Evolutionary conservation across 2,329 filamentous ascomycete genomes (phyloP), one percentile per base, ranked within the genome.

Genomic region (Eutypa lata): DNA sequence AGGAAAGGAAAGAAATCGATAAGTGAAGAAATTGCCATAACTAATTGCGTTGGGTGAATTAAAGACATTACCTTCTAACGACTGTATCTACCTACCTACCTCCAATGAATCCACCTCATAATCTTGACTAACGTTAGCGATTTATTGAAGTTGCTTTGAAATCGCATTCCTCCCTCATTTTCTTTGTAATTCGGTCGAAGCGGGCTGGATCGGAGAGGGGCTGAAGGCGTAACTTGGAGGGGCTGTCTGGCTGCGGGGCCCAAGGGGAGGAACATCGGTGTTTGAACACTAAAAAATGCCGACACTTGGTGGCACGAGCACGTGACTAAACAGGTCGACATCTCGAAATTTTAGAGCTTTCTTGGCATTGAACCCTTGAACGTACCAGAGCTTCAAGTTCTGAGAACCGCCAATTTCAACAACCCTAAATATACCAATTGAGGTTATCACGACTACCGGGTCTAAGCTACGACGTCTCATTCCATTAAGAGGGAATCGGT

Each of bases 131-230:
- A 40, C 45, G 42, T 47, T 49, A 49, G 44, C 45, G 42, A 49
- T 49, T 60, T n/a, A n/a, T 56, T 57, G 59, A 57, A 57, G 56
- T 54, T 71, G 69, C 68, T 71, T 71, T 71, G 68, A 71, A 71
- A 71, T 71, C 69, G 60, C 51, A 50, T 48, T 48, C 37, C 35
- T n/a, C 40, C 53, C 54, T 47, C 53, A 21, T 16, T 45, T 45
- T 19, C n/a, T n/a, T 45, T 42, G 38, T 19, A 13, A 21, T 42
- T 21, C 18, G 6, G 18, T 21, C 19, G 18, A 42, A 21, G 19
- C 19, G 19, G 19, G 38, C 19, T 38, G 19, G 16, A 38, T 18
- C 16, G 35, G 19, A 31, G 6, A 31, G 26, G 5, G 10, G 26
- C 26, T 31, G 26, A 31, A 10, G 5, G 10, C 6, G 26, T 31